Evolutionary conservation across 768 basidiomycete species (phyloP), one percentile per base, ranked within the genome.

Genomic region (Suillus spraguei): DNA sequence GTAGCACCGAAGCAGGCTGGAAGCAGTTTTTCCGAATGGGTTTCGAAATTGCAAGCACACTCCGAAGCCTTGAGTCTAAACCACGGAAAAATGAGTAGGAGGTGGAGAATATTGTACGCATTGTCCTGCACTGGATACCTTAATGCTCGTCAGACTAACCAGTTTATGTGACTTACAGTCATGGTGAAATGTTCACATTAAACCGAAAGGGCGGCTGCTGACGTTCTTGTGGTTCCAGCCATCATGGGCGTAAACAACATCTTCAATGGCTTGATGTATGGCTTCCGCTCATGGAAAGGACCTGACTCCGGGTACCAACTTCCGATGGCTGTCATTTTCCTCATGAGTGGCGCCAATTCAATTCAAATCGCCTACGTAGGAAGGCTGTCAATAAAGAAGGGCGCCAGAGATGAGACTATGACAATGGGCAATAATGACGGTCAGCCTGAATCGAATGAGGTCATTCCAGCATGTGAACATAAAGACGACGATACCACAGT

Each of bases 321-420:
- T 17, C 5, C 10, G 1, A 8, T 11, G 0, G 16, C 9, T 17
- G 2, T 28, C 16, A 1, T 28, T 10, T 1, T 1, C 16, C 38
- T 56, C 22, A 0, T 22, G 8, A 0, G 1, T 39, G 36, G 9
- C 10, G 38, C 24, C 17, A 1, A 3, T 8, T 56, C 20, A 33
- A 53, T 33, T 36, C 5, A 17, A 5, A 28, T 17, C 24, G 55
- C 55, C 36, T 56, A 39, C 16, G 5, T 39, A 56, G 55, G 36
- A 39, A 38, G 22, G 55, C 1, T 39, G 16, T 9, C 38, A 39
- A 39, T 0, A 4, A 38, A 33, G 32, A 52, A 56, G 54, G 54
- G 16, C 24, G 7, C 24, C 16, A 17, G 49, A 17, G 16, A 14
- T 9, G 2, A 39, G 2, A 56, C 39, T 9, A 24, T 17, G 9